Conservation (phyloP, 306 rosid genomes). For the Malus orientalis region DNA sequence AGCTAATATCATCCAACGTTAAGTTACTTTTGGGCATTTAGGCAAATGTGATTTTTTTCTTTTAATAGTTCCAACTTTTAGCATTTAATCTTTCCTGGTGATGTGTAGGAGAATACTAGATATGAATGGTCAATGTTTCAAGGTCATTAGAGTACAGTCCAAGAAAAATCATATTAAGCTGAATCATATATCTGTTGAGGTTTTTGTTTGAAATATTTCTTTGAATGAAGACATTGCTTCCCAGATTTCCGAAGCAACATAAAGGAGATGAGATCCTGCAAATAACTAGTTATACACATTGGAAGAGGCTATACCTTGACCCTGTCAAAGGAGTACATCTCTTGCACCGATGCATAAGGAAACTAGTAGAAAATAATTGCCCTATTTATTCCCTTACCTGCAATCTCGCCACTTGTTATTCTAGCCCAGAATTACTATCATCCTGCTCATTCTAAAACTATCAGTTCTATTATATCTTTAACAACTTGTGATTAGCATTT, state of each 20-base stretch:
- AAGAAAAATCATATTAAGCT: background rate
- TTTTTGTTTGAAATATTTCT: background rate
- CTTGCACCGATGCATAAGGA: background rate
- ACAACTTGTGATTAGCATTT: background rate
- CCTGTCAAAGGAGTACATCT: background rate
- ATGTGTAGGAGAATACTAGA: background rate
- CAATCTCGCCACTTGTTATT: background rate
- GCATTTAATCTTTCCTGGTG: background rate
- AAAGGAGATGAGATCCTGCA: background rate
- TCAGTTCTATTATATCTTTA: background rate
- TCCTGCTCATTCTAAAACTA: background rate
- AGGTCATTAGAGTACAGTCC: background rate
- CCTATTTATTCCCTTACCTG: background rate
- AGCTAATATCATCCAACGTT: background rate
- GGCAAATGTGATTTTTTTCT: background rate
- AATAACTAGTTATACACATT: background rate
- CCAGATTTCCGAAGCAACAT: background rate
- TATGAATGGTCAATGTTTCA: background rate
- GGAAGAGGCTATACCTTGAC: background rate
- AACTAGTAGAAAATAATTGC: background rate
- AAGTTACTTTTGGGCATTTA: background rate
- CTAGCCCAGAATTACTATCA: background rate
- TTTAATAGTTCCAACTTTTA: background rate
- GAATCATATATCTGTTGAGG: background rate
- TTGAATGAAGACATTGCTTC: background rate